Percentiles rank a stretch among this genome's conserved stretches.
Conservation (phyloP, 441 rosid genomes). For the Breynia disticha region DNA sequence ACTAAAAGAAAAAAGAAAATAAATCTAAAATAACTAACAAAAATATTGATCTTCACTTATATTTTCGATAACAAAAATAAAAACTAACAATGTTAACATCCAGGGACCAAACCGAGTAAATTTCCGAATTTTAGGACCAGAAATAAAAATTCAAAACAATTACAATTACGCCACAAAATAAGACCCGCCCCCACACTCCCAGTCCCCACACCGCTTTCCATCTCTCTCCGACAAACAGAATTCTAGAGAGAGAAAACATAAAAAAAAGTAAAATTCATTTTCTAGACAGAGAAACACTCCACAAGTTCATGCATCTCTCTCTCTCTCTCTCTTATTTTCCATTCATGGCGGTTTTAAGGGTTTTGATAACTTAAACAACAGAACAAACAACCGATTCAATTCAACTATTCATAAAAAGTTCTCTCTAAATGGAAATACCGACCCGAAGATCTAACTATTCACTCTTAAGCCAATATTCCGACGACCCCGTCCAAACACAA, state of each 20-base stretch:
- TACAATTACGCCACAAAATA: constrained; percentile 28
- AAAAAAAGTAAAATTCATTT: not conserved
- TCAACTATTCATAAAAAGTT: constrained; percentile 11
- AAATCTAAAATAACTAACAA: no score
- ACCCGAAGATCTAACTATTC: constrained; percentile 82
- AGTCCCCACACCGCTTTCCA: no score
- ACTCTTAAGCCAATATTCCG: constrained; percentile 68
- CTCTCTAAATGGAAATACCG: constrained; percentile 70
- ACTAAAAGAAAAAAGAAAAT: no score
- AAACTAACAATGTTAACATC: no score
- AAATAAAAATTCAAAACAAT: constrained; percentile 15
- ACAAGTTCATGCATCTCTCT: constrained; percentile 18
- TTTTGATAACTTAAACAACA: constrained; percentile 32
- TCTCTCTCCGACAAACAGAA: constrained; percentile 28
- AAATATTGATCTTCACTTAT: no score
- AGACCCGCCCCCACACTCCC: constrained; percentile 22
- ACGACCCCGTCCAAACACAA: constrained; percentile 34
- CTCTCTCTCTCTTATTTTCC: constrained; percentile 8
- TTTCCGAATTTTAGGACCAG: not conserved
- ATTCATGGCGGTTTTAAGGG: constrained; percentile 48
- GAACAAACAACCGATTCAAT: not conserved
- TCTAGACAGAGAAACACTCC: not conserved
- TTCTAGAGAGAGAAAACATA: constrained; percentile 23
- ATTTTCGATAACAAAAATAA: no score
- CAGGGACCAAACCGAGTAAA: not conserved